Base-by-base conservation (phyloP, 163 green algal genomes). In the Coccomyxa subellipsoidea region DNA sequence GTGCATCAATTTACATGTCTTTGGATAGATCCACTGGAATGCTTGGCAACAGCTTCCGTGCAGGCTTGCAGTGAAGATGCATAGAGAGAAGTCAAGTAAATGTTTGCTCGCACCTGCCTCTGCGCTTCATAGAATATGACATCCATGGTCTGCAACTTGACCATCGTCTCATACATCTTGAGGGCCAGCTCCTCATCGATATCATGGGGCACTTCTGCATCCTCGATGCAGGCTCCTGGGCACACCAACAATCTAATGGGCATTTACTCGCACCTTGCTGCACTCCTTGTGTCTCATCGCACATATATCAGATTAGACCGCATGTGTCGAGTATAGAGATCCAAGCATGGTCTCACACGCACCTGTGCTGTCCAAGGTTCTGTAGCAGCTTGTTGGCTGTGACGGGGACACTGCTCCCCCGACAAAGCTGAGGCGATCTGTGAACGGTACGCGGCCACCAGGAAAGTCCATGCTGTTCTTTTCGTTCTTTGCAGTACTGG, bases 81-180 rank as follows among this genome's bases (percentile, higher is more conserved):
- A n/a, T n/a, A n/a, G n/a, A n/a, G n/a, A n/a, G n/a, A n/a, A n/a
- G n/a, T n/a, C n/a, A n/a, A n/a, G n/a, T n/a, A n/a, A n/a, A n/a
- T n/a, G n/a, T n/a, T n/a, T n/a, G n/a, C n/a, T n/a, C n/a, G n/a
- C 66, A 91, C 93, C 93, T 97, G 91, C 8, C 94, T 81, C 86
- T 98, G 95, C 23, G 94, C 92, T 75, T 97, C 94, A 79, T 97
- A 98, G 80, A 96, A 97, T 0, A 97, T 85, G 2, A 86, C 89
- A 87, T 98, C 94, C 88, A 97, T 93, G 23, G 87, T 91, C 77
- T 94, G 89, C 75, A 94, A 77, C 1, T 66, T 73, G 7, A 93
- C 86, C 92, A 96, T 96, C 25, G 85, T 91, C n/a, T 83, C 36
- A 81, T 95, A 95, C 38, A 96, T 90, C 4, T 66, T 47, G 0